Conservation (phyloP, 805 yeast genomes). For the Wickerhamomyces xylosicus region DNA sequence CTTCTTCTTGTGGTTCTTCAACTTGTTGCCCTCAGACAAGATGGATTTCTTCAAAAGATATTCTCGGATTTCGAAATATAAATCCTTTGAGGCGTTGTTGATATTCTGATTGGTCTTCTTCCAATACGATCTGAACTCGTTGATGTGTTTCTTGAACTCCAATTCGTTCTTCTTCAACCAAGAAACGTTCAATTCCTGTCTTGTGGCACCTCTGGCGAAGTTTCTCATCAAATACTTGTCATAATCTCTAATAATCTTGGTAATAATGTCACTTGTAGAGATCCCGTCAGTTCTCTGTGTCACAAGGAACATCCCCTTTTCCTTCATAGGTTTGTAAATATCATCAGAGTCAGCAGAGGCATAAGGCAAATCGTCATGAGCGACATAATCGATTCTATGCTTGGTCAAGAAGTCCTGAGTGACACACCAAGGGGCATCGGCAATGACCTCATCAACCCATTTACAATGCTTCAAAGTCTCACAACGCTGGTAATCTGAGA, state of each 20-base stretch:
- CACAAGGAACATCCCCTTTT: slow-evolving; percentile 80
- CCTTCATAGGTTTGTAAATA: slow-evolving; percentile 86
- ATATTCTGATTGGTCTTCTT: slow-evolving; percentile 58
- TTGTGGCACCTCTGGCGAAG: slow-evolving; percentile 94
- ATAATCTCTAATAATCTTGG: slow-evolving; percentile 89
- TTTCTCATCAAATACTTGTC: slow-evolving; percentile 95
- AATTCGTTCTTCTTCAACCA: slow-evolving; percentile 97
- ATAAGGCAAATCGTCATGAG: slow-evolving; percentile 95
- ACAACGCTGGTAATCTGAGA: slow-evolving; percentile 77
- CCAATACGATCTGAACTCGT: slow-evolving; percentile 81
- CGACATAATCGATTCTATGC: slow-evolving; percentile 89
- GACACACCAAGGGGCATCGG: slow-evolving; percentile 93
- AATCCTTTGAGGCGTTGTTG: slow-evolving; percentile 68
- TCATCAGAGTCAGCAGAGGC: slow-evolving; percentile 85
- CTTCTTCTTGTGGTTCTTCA: slow-evolving; percentile 5
- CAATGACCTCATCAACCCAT: slow-evolving; percentile 97
- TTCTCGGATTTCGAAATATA: slow-evolving; percentile 79
- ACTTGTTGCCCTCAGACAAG: slow-evolving; percentile 12
- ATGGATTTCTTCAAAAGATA: slow-evolving; percentile 40
- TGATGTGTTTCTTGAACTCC: slow-evolving; percentile 84
- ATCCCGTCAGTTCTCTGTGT: slow-evolving; percentile 97
- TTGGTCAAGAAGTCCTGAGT: slow-evolving; percentile 67
- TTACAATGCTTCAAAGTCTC: slow-evolving; percentile 88
- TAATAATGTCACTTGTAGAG: slow-evolving; percentile 91
- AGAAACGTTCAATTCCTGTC: slow-evolving; percentile 91